These are phyloP conservation scores for Yamadazyma sp. DNA, from an alignment of 1,139 yeast genomes.

Conservation along the genomic window DNA sequence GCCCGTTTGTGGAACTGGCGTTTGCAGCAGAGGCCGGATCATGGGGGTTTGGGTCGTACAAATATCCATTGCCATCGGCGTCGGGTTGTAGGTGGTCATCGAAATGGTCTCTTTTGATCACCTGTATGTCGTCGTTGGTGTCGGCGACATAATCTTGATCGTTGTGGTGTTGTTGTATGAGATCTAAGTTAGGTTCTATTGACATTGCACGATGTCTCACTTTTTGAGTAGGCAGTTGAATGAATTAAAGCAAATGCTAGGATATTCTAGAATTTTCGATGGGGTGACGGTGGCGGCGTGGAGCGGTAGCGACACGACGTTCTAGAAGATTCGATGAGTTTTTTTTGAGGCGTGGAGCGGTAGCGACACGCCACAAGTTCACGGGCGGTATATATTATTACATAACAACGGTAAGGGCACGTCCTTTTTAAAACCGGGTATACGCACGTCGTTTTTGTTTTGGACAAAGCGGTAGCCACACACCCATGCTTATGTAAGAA, in stretches of 20 bases:
- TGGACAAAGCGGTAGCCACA: too few species aligned
- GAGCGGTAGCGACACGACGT: background rate
- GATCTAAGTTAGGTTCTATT: constrained; percentile 12
- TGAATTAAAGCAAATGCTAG: too few species aligned
- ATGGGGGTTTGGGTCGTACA: background rate
- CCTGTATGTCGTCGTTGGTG: constrained; percentile 35
- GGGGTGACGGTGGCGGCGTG: too few species aligned
- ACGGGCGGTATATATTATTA: too few species aligned
- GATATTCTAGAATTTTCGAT: constrained; percentile 5
- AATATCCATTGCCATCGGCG: background rate
- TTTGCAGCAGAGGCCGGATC: background rate
- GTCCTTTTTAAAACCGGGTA: too few species aligned
- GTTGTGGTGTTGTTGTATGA: constrained; percentile 13
- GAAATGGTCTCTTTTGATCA: constrained; percentile 29
- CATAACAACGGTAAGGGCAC: too few species aligned
- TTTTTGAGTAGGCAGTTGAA: background rate
- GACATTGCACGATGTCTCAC: constrained; percentile 4
- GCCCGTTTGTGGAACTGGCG: too few species aligned
- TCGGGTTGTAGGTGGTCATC: constrained; percentile 13
- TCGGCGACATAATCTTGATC: background rate
- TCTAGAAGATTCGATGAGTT: constrained; percentile 6
- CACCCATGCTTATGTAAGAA: too few species aligned
- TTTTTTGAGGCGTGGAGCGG: too few species aligned
- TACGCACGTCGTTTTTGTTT: too few species aligned
- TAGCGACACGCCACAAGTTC: too few species aligned